Evolutionary conservation across 2,329 filamentous ascomycete species (phyloP).

Genomic region (Pseudocercospora macadamiae): DNA sequence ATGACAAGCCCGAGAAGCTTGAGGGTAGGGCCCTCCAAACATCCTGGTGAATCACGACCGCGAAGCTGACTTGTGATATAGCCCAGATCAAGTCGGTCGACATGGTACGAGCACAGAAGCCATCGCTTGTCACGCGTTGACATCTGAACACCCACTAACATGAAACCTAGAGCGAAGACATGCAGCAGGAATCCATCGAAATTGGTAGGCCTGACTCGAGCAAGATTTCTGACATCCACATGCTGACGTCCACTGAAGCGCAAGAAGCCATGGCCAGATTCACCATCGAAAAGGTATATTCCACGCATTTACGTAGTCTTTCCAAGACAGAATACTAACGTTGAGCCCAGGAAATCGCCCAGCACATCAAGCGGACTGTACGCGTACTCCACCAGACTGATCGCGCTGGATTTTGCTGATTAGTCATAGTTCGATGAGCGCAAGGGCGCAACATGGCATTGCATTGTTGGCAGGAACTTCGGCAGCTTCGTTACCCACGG

Average conservation of each 20-base stretch:
- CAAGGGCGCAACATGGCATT: constrained; percentile 98
- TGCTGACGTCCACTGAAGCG: constrained; percentile 49
- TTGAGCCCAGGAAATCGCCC: constrained; percentile 76
- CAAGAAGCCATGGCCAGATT: constrained; percentile 73
- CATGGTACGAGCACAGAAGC: constrained; percentile 71
- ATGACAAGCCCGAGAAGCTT: constrained; percentile 63
- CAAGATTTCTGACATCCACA: not conserved
- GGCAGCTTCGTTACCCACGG: constrained; percentile 98
- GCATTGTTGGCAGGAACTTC: constrained; percentile 97
- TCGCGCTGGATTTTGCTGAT: not conserved
- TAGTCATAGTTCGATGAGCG: constrained; percentile 83
- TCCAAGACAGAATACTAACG: not conserved
- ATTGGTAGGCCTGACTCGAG: constrained; percentile 69
- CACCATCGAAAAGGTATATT: constrained; percentile 69
- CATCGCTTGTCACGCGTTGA: not conserved
- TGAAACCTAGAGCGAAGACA: constrained; percentile 77
- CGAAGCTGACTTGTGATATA: constrained; percentile 46
- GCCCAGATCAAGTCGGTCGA: constrained; percentile 97
- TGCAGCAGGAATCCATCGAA: constrained; percentile 95
- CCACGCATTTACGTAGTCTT: not conserved
- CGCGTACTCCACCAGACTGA: constrained; percentile 11
- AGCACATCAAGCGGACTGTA: constrained; percentile 93
- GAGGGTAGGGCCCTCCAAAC: constrained; percentile 61
- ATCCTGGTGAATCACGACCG: constrained; percentile 8
- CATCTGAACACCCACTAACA: not conserved